Evolutionary conservation across 768 basidiomycete species (phyloP).

Genomic region (Termitomyces sp.): DNA sequence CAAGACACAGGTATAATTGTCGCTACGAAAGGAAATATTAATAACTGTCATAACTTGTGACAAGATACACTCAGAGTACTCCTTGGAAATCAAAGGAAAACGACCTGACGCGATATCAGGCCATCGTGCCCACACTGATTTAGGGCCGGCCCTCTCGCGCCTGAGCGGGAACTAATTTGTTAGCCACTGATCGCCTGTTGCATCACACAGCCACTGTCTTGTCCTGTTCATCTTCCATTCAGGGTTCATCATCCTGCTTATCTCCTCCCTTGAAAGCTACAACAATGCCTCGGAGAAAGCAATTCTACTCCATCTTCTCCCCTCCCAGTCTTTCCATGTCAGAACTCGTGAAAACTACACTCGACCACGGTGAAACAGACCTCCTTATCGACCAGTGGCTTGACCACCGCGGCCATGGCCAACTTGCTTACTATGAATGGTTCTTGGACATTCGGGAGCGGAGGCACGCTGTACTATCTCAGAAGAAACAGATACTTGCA

Average conservation of each 20-base stretch:
- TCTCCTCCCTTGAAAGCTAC: background rate
- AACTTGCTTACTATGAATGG: constrained; percentile 76
- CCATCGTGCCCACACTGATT: constrained; percentile 6
- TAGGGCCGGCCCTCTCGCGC: constrained; percentile 28
- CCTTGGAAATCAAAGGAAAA: no score
- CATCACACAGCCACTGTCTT: constrained; percentile 15
- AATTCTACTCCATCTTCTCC: constrained; percentile 57
- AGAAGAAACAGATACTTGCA: constrained; percentile 45
- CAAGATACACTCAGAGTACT: background rate
- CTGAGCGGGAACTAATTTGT: constrained; percentile 17
- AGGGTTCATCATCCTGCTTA: constrained; percentile 3
- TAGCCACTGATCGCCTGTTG: constrained; percentile 13
- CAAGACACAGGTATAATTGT: background rate
- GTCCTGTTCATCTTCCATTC: constrained; percentile 7
- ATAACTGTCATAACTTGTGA: no score
- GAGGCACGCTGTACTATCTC: constrained; percentile 44
- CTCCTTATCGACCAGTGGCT: constrained; percentile 83
- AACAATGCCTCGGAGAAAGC: constrained; percentile 37
- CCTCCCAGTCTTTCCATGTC: constrained; percentile 69
- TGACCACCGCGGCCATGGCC: constrained; percentile 54
- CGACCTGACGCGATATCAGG: no score
- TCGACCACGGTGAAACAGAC: constrained; percentile 73
- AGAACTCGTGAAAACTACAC: constrained; percentile 73
- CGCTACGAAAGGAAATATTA: background rate
- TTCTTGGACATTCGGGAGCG: constrained; percentile 66